Evolutionary conservation across 768 basidiomycete species (phyloP), one percentile per base, ranked within the genome.

Genomic region (Lactarius hengduanensis): DNA sequence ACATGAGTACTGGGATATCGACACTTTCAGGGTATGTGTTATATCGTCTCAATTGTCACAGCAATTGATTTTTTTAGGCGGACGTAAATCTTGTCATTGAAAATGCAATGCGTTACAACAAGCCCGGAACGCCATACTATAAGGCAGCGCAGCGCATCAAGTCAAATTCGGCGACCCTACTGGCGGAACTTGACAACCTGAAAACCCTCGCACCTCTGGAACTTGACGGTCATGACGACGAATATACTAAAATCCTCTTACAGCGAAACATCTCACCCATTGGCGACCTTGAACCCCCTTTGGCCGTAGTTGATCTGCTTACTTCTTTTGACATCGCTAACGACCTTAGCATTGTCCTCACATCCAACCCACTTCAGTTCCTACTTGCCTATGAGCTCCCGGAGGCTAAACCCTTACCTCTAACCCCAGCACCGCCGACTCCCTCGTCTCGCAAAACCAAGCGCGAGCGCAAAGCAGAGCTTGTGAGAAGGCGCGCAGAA

Each of bases 41-140:
- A 3, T 20, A 32, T 43, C 38, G 22, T 50, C 18, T 62, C 32
- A 7, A 10, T 15, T 53, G 13, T 4, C 13, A 59, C 32, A 16
- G 22, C 57, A 18, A 62, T n/a, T 20, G 11, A 41, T 41, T n/a
- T 66, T 68, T 41, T 5, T 62, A 94, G 92, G 80, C 84, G 59
- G 96, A 99, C 73, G 78, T 95, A n/a, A 77, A 84, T 40, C 84
- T 98, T 18, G 93, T 98, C 18, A 76, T 93, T 32, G 80, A 86
- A 63, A 99, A 98, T 71, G 96, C 96, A 2, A 83, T 92, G 54
- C 75, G 85, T 8, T 99, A 98, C 76, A 98, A 99, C 75, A 84
- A 86, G 68, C 77, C 84, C 0, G 89, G 86, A n/a, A 87, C 90
- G 0, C 69, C 81, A 0, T 87, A 87, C 73, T 84, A 92, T 78